Evolutionary conservation across 345 rosid species (phyloP).

Genomic region (Salix dunnii): DNA sequence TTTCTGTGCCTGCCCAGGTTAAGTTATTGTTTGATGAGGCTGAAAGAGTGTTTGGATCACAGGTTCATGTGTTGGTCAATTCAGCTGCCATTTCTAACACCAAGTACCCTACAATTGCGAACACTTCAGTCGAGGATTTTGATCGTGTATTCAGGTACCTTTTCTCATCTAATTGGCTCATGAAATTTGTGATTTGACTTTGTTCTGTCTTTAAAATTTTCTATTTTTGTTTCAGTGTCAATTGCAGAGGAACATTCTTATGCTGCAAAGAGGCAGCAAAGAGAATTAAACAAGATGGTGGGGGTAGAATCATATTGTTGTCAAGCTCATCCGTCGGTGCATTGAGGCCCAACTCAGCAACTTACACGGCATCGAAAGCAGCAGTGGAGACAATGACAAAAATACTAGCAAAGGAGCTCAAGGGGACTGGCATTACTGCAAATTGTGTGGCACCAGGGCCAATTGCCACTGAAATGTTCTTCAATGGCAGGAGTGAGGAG

Average conservation of each 20-base stretch:
- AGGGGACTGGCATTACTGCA: slow-evolving; percentile 40
- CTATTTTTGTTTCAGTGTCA: slow-evolving; percentile 3
- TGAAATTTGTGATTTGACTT: too few relatives aligned
- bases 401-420: slow-evolving; percentile 38
- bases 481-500: slow-evolving; percentile 25
- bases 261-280: slow-evolving; percentile 37
- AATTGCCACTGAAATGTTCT: slow-evolving; percentile 34
- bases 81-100: slow-evolving; percentile 29
- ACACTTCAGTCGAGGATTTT: slow-evolving; percentile 34
- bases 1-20: slow-evolving; percentile 35
- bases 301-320: slow-evolving; percentile 30
- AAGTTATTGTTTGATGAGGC: slow-evolving; percentile 35
- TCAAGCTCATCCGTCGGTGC: slow-evolving; percentile 21
- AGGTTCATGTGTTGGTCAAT: slow-evolving; percentile 35
- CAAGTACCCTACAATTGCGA: slow-evolving; percentile 30
- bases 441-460: slow-evolving; percentile 45
- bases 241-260: slow-evolving; percentile 33
- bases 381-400: slow-evolving; percentile 38
- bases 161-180: background rate
- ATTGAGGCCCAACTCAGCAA: slow-evolving; percentile 22
- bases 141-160: slow-evolving; percentile 33
- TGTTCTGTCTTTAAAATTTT: too few relatives aligned
- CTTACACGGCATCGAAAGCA: slow-evolving; percentile 35
- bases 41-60: slow-evolving; percentile 29
- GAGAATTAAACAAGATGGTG: slow-evolving; percentile 21